Evolutionary conservation across 108 stramenopile species (phyloP).

Genomic region (Nitzschia putrida): DNA sequence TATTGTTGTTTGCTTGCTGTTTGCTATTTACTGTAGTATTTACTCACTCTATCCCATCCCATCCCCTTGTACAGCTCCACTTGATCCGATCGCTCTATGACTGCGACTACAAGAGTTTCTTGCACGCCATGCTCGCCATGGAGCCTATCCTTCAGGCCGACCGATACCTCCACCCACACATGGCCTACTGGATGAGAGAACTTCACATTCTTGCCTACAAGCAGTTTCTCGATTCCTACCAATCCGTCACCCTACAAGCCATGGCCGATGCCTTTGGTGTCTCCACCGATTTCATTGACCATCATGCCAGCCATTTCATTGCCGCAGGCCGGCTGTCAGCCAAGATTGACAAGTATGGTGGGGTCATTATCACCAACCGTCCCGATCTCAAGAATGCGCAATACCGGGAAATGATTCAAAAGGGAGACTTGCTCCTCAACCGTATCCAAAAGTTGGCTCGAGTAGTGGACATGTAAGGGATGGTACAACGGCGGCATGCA

Average conservation of each 20-base stretch:
- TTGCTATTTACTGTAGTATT: neutral
- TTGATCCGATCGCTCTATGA: constrained; percentile 89
- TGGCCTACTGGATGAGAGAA: constrained; percentile 88
- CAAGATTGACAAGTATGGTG: constrained; percentile 98
- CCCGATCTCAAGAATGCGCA: constrained; percentile 96
- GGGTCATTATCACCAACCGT: constrained; percentile 93
- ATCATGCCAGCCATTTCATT: constrained; percentile 95
- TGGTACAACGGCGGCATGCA: no score
- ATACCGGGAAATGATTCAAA: constrained; percentile 95
- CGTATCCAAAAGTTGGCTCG: constrained; percentile 95
- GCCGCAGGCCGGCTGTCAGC: constrained; percentile 92
- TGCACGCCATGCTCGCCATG: constrained; percentile 89
- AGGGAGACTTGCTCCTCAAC: constrained; percentile 96
- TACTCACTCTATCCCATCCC: neutral
- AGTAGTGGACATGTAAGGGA: constrained; percentile 88
- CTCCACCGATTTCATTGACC: constrained; percentile 84
- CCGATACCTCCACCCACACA: constrained; percentile 86
- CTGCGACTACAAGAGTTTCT: constrained; percentile 93
- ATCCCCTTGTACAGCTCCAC: constrained; percentile 40
- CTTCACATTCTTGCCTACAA: constrained; percentile 92
- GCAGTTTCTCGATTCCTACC: constrained; percentile 99
- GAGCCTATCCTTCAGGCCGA: constrained; percentile 72
- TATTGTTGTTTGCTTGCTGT: neutral
- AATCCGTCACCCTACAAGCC: constrained; percentile 88
- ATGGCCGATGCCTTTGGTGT: constrained; percentile 97